These are phyloP conservation scores for Leishmania lainsoni DNA, from an alignment of 208 protist species.

Conservation along the genomic window DNA sequence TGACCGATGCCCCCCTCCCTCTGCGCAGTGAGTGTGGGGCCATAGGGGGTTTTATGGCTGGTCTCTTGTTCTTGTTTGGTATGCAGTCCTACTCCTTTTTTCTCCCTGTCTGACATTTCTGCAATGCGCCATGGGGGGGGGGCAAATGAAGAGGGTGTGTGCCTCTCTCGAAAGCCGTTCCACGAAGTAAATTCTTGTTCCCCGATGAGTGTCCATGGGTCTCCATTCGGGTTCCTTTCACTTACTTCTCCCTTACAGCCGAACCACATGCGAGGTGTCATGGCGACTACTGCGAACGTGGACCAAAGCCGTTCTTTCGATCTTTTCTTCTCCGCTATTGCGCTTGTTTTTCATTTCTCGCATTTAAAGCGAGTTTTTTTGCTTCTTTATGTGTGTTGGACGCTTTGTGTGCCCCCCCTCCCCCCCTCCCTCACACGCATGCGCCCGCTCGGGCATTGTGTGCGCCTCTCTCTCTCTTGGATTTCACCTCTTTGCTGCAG, in stretches of 20 bases:
- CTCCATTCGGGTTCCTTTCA: neutral
- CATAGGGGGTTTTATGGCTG: neutral
- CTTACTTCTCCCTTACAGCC: neutral
- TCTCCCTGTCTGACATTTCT: too few relatives aligned
- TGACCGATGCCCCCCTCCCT: slow-evolving; percentile 47
- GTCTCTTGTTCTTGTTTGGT: neutral
- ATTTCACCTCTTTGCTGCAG: too few relatives aligned
- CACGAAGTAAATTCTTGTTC: neutral
- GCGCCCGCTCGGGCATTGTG: too few relatives aligned
- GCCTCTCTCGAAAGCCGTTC: neutral
- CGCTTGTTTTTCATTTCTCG: too few relatives aligned
- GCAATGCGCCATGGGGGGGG: neutral
- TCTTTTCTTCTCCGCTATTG: neutral
- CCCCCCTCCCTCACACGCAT: too few relatives aligned
- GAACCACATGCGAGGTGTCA: neutral
- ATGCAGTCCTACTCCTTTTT: neutral
- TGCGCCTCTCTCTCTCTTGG: too few relatives aligned
- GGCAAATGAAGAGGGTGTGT: neutral
- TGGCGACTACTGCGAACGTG: neutral
- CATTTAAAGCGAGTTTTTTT: too few relatives aligned
- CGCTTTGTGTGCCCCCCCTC: too few relatives aligned
- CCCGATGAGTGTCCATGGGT: neutral
- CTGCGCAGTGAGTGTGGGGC: slow-evolving; percentile 26
- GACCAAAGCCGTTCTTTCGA: neutral
- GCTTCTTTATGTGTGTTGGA: too few relatives aligned